Conservation (phyloP, 2,329 filamentous ascomycete species). For the Sporothrix euskadiensis region DNA sequence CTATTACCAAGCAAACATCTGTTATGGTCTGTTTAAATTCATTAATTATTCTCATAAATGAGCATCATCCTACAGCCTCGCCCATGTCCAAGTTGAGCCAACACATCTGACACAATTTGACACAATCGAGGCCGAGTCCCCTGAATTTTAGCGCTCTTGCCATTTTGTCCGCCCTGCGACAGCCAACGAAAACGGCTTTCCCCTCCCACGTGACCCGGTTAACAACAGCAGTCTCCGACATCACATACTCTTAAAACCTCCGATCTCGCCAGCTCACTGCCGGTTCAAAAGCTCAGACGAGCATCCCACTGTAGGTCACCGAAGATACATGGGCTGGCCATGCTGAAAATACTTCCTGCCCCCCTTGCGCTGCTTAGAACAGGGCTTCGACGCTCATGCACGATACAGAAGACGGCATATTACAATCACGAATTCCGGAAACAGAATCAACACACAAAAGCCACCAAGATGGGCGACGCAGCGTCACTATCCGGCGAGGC, state of each 20-base stretch:
- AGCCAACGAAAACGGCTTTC: neutral
- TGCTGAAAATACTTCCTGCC: constrained; percentile 26
- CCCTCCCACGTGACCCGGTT: constrained; percentile 18
- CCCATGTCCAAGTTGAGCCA: neutral
- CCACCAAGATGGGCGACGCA: constrained; percentile 25
- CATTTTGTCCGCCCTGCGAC: neutral
- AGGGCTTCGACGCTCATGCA: constrained; percentile 24
- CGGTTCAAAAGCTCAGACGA: neutral
- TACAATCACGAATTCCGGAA: neutral
- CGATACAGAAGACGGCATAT: constrained; percentile 7
- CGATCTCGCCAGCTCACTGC: neutral
- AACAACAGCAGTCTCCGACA: constrained; percentile 2
- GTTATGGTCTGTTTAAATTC: neutral
- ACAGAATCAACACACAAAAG: neutral
- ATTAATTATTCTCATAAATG: neutral
- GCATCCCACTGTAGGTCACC: neutral
- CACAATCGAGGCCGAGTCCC: neutral
- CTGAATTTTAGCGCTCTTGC: constrained; percentile 13
- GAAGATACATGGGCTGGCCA: constrained; percentile 32
- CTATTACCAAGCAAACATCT: constrained; percentile 2
- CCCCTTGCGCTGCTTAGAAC: neutral
- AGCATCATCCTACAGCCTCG: neutral
- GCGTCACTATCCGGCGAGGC: neutral
- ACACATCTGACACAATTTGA: neutral
- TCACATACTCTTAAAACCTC: neutral